These are phyloP conservation scores for Trichomonascaceae sp. DNA, from an alignment of 1,139 yeast genomes.

Conservation along the genomic window DNA sequence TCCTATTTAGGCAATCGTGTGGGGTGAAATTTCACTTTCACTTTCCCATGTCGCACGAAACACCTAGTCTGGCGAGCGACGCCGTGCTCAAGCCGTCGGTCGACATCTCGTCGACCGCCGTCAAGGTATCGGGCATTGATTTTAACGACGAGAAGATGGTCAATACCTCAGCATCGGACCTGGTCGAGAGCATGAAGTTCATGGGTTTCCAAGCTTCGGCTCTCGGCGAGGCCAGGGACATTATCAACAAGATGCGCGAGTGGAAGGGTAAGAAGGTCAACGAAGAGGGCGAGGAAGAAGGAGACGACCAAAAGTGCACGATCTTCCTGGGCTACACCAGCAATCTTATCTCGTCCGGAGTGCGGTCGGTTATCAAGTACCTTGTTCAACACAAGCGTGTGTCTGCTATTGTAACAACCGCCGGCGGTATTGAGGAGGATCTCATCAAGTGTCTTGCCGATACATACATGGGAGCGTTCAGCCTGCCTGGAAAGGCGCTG, in stretches of 20 bases:
- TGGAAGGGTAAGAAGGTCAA: conserved; percentile 61
- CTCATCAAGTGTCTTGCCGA: conserved; percentile 92
- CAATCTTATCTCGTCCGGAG: conserved; percentile 88
- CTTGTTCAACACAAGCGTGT: conserved; percentile 90
- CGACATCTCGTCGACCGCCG: conserved; percentile 71
- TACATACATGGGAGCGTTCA: conserved; percentile 84
- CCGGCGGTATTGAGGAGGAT: conserved; percentile 98
- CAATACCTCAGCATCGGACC: conserved; percentile 65
- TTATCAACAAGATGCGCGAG: conserved; percentile 76
- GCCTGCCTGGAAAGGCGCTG: conserved; percentile 63
- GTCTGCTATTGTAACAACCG: conserved; percentile 86
- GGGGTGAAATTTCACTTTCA: not conserved
- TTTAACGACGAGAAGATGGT: conserved; percentile 53
- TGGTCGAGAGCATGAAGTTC: conserved; percentile 68
- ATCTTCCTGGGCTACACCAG: conserved; percentile 94
- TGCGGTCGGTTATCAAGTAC: conserved; percentile 79
- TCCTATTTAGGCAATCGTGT: too few species aligned
- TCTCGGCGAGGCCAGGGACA: conserved; percentile 76
- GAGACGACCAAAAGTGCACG: conserved; percentile 57
- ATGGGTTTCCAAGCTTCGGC: conserved; percentile 99
- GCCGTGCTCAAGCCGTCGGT: conserved; percentile 83
- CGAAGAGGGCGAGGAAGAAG: conserved; percentile 52
- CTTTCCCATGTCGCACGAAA: too few species aligned
- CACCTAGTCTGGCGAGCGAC: conserved; percentile 26
- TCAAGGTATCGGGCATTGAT: conserved; percentile 75